A percentile compares a stretch with the other conserved stretches of the same genome.
Conservation (phyloP, 352 stramenopile species). For the Chrysophaeum taylorii region DNA sequence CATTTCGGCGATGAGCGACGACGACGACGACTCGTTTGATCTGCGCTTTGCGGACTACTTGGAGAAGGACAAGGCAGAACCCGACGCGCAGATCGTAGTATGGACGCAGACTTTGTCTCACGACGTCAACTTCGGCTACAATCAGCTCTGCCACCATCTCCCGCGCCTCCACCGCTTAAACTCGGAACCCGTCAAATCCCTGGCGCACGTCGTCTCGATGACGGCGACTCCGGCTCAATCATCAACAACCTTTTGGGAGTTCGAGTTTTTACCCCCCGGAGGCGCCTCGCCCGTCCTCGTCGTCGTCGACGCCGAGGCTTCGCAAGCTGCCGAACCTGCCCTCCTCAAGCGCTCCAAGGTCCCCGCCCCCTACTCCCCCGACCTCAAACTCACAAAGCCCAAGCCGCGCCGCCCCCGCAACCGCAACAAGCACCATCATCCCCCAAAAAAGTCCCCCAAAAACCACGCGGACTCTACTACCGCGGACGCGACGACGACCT, state of each 20-base stretch:
- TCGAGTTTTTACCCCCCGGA: not conserved
- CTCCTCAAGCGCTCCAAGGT: not conserved
- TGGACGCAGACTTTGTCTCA: not conserved
- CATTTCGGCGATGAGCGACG: not conserved
- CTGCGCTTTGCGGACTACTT: not conserved
- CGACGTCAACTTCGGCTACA: constrained; percentile 10
- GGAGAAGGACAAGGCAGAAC: not conserved
- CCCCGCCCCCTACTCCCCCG: not conserved
- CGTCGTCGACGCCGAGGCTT: not conserved
- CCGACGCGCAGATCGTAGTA: not conserved
- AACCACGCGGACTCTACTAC: too few relatives aligned
- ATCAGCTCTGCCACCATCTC: not conserved
- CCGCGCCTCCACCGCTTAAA: not conserved
- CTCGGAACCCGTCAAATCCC: not conserved
- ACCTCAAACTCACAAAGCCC: too few relatives aligned
- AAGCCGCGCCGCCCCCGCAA: too few relatives aligned
- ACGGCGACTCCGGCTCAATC: not conserved
- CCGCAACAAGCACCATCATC: too few relatives aligned
- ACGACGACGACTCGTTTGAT: not conserved
- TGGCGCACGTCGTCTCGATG: not conserved
- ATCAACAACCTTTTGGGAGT: not conserved
- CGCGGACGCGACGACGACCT: too few relatives aligned
- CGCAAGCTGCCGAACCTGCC: not conserved
- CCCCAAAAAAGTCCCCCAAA: too few relatives aligned
- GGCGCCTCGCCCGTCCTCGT: not conserved